Evolutionary conservation across 352 stramenopile genomes (phyloP).

Genomic region (Phytophthora pseudosyringae): DNA sequence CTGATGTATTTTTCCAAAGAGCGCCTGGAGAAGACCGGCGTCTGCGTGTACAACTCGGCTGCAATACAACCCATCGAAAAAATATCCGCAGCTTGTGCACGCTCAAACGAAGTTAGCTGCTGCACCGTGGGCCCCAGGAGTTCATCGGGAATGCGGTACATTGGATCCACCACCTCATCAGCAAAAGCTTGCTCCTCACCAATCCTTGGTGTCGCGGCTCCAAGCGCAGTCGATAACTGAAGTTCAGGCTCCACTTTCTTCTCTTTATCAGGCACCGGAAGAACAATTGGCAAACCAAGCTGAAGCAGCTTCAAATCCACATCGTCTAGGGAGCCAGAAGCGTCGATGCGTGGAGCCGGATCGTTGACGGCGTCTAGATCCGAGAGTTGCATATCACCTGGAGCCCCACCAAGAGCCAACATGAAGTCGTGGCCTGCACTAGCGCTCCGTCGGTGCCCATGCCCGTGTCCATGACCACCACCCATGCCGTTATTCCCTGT

Average conservation of each 20-base stretch:
- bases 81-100: constrained; percentile 47
- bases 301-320: constrained; percentile 67
- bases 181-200: constrained; percentile 22
- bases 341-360: constrained; percentile 16
- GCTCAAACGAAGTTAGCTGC: constrained; percentile 41
- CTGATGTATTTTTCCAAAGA: constrained; percentile 52
- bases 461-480: constrained; percentile 21
- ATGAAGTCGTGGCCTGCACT: constrained; percentile 42
- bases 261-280: constrained; percentile 26
- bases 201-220: constrained; percentile 5
- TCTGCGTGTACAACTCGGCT: constrained; percentile 67
- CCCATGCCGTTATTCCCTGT: constrained; percentile 28
- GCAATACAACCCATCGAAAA: constrained; percentile 77
- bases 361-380: constrained; percentile 47
- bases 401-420: constrained; percentile 16
- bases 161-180: constrained; percentile 54
- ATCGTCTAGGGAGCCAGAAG: constrained; percentile 51
- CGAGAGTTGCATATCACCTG: constrained; percentile 41
- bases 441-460: constrained; percentile 29
- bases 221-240: background rate
- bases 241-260: constrained; percentile 12
- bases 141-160: constrained; percentile 43
- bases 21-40: constrained; percentile 63
- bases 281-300: constrained; percentile 51
- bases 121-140: background rate